A percentile compares a stretch with the other conserved stretches of the same genome.
Conservation (phyloP, 1,284 basidiomycete genomes). For the Boletellus deceptivus region DNA sequence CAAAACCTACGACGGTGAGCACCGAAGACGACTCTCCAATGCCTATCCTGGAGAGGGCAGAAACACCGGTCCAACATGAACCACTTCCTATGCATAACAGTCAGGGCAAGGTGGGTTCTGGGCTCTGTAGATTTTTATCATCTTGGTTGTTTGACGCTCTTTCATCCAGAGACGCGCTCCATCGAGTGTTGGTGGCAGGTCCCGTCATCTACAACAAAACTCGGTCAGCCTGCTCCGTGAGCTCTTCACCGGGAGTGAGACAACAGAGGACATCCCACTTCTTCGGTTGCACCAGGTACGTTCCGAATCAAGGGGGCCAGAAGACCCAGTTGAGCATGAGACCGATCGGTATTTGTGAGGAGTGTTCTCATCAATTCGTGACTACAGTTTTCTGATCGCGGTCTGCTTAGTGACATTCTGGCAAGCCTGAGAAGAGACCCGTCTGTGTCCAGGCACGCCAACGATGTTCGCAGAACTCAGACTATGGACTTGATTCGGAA, state of each 20-base stretch:
- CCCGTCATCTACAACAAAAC: conserved; percentile 51
- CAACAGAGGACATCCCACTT: conserved; percentile 60
- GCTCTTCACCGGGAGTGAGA: conserved; percentile 64
- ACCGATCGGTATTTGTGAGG: conserved; percentile 70
- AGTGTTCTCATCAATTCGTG: conserved; percentile 6
- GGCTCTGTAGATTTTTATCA: neutral
- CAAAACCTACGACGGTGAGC: conserved; percentile 71
- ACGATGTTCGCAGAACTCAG: conserved; percentile 69
- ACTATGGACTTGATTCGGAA: conserved; percentile 87
- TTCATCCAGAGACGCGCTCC: conserved; percentile 10
- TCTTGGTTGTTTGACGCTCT: conserved; percentile 1
- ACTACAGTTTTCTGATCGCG: conserved; percentile 1
- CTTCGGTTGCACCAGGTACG: conserved; percentile 49
- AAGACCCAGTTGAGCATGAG: conserved; percentile 55
- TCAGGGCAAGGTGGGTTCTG: conserved; percentile 26
- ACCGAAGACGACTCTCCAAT: conserved; percentile 71
- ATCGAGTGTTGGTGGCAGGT: conserved; percentile 23
- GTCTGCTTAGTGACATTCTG: conserved; percentile 55
- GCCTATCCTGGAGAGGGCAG: conserved; percentile 57
- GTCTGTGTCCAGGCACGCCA: conserved; percentile 47
- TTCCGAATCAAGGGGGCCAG: conserved; percentile 40
- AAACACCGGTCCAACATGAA: conserved; percentile 61
- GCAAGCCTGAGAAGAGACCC: conserved; percentile 57
- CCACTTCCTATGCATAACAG: conserved; percentile 37
- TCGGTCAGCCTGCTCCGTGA: conserved; percentile 62